Conservation (phyloP, 2,329 filamentous ascomycete genomes). For the Mariannaea sp. region DNA sequence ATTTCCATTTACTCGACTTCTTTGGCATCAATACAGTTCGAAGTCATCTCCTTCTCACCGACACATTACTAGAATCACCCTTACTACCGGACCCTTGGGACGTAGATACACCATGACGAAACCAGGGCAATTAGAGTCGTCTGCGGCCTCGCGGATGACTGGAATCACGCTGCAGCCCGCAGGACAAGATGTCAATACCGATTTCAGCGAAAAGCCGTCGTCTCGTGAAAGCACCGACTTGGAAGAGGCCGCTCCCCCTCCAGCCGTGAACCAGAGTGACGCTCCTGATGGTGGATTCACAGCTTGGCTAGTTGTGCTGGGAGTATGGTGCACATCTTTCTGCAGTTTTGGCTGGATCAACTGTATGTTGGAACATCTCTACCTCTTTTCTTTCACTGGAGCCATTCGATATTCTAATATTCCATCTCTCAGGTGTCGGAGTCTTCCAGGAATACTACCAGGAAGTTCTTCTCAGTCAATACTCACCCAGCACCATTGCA, state of each 20-base stretch:
- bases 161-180: constrained; percentile 18
- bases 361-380: too few species aligned
- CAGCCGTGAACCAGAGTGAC: background rate
- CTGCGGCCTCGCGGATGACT: constrained; percentile 23
- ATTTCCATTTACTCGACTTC: too few species aligned
- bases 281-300: constrained; percentile 31
- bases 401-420: background rate
- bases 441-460: constrained; percentile 64
- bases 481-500: constrained; percentile 58
- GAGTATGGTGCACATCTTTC: constrained; percentile 45
- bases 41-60: too few species aligned
- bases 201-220: constrained; percentile 7
- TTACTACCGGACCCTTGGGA: too few species aligned
- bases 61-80: background rate
- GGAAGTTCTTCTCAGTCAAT: constrained; percentile 49
- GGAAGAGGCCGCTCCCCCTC: constrained; percentile 10
- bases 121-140: constrained; percentile 12
- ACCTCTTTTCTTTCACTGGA: too few species aligned
- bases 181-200: constrained; percentile 1
- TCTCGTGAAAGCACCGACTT: background rate
- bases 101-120: constrained; percentile 6
- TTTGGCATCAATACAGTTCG: too few species aligned
- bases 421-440: constrained; percentile 46
- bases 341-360: constrained; percentile 48
- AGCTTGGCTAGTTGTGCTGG: constrained; percentile 46